Conservation (phyloP, 345 rosid genomes). For the Isatis tinctoria region DNA sequence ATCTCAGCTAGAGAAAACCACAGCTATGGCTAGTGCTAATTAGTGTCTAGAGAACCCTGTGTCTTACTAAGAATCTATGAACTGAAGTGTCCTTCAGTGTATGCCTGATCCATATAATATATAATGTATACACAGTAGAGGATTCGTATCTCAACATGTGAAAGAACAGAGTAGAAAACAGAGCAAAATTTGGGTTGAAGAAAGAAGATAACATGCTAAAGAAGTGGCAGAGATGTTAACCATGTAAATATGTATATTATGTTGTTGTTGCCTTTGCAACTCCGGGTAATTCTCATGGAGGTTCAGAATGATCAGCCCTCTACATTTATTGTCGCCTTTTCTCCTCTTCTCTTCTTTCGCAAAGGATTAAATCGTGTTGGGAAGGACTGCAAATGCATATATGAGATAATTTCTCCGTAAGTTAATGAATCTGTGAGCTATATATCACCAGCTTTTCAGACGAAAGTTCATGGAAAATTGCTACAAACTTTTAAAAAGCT, state of each 20-base stretch:
- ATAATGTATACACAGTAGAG: background rate
- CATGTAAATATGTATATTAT: background rate
- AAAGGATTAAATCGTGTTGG: background rate
- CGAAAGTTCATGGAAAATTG: background rate
- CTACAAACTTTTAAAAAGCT: background rate
- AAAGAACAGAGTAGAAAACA: background rate
- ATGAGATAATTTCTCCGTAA: background rate
- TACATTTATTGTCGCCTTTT: background rate
- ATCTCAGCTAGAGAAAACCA: background rate
- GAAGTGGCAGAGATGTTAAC: background rate
- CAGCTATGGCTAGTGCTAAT: background rate
- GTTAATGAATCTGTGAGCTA: background rate
- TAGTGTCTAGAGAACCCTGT: background rate
- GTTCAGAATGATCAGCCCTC: background rate
- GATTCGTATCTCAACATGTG: background rate
- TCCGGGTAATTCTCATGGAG: background rate
- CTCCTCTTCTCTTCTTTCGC: background rate
- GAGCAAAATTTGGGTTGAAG: background rate
- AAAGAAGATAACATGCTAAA: background rate
- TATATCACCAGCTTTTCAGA: background rate
- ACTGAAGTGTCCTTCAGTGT: background rate
- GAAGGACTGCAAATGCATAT: constrained; percentile 4
- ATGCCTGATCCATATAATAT: background rate
- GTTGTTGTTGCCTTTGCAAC: background rate
- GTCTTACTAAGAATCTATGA: background rate